Conservation (phyloP, 345 rosid genomes). For the Eucalyptus sp. region DNA sequence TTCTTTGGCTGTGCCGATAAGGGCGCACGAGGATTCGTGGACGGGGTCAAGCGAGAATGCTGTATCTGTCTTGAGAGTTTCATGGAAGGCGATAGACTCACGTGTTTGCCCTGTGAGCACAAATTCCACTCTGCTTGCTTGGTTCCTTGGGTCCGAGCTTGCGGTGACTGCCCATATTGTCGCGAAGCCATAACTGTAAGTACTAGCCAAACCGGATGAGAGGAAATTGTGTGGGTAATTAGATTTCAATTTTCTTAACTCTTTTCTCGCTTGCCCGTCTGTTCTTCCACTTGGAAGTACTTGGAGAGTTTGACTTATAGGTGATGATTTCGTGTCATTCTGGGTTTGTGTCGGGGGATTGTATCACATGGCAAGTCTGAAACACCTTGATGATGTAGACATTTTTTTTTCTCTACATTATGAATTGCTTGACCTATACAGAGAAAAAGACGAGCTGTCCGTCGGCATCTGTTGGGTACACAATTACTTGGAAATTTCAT, state of each 20-base stretch:
- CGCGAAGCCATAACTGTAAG: constrained; percentile 35
- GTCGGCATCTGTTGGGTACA: not conserved
- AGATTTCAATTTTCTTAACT: not conserved
- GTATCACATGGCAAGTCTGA: not conserved
- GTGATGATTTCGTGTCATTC: not conserved
- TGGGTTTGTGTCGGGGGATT: not conserved
- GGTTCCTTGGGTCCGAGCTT: constrained; percentile 76
- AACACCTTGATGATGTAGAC: not conserved
- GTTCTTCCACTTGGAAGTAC: not conserved
- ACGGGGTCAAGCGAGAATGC: constrained; percentile 36
- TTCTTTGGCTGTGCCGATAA: constrained; percentile 18
- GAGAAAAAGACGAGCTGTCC: not conserved
- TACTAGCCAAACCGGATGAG: not conserved
- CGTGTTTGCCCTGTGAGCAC: constrained; percentile 52
- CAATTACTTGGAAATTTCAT: not conserved
- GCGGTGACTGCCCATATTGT: constrained; percentile 96
- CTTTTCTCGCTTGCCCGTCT: not conserved
- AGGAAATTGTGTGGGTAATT: not conserved
- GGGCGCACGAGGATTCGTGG: constrained; percentile 1
- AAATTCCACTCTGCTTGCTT: constrained; percentile 69
- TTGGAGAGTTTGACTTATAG: not conserved
- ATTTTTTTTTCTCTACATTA: not conserved
- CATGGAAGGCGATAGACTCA: constrained; percentile 42
- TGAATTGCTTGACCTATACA: not conserved
- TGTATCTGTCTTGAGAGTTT: constrained; percentile 87